phyloP scores from a whole-genome alignment of 2,329 filamentous ascomycete genomes.

The Trichoderma sp. region DNA sequence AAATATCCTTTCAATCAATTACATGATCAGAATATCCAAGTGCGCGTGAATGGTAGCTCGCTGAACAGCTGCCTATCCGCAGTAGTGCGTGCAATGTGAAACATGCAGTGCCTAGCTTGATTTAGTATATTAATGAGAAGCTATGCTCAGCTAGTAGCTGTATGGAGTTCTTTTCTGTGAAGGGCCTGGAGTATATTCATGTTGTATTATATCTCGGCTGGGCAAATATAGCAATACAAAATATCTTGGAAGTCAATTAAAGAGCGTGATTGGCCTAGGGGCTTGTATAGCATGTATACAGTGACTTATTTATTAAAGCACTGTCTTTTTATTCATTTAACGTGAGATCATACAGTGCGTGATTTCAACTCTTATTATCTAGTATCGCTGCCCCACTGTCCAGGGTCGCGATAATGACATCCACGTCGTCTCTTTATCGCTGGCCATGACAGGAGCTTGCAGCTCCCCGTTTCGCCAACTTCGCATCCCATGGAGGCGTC shows the following conservation, averaged over 20 bases:
- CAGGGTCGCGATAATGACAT: conserved; percentile 16
- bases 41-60: not conserved
- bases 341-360: not conserved
- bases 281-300: not conserved
- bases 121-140: not conserved
- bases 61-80: not conserved
- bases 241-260: not conserved
- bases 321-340: not conserved
- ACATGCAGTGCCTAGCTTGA: not conserved
- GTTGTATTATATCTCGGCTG: not conserved
- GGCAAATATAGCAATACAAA: not conserved
- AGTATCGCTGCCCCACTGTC: conserved; percentile 3
- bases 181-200: not conserved
- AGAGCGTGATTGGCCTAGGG: not conserved
- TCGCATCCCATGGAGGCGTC: conserved; percentile 70
- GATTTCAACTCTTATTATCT: not conserved
- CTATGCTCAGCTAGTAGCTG: not conserved
- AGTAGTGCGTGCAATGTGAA: not conserved
- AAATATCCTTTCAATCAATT: not conserved
- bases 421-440: conserved; percentile 17
- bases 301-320: not conserved
- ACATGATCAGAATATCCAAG: not conserved
- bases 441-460: conserved; percentile 11
- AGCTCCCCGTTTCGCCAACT: conserved; percentile 11
- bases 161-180: not conserved